Percentiles rank a stretch among this genome's conserved stretches.
Conservation (phyloP, 306 rosid genomes). For the Vigna unguiculata region DNA sequence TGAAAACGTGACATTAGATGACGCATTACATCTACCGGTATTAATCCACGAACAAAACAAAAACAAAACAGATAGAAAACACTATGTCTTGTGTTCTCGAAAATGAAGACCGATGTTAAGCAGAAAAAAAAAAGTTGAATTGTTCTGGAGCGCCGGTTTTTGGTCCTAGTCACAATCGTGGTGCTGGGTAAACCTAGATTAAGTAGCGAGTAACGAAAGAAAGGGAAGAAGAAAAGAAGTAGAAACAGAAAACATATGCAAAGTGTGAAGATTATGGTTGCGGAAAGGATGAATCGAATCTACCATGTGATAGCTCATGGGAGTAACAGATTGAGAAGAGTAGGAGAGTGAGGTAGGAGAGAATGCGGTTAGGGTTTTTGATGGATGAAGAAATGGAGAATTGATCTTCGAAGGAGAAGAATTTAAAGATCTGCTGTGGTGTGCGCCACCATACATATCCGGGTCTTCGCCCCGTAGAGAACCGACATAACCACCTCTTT, state of each 20-base stretch:
- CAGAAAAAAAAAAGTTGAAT: slow-evolving; percentile 24
- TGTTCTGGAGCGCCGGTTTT: slow-evolving; percentile 6
- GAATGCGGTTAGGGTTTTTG: slow-evolving; percentile 44
- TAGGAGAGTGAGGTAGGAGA: slow-evolving; percentile 16
- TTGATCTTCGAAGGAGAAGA: slow-evolving; percentile 25
- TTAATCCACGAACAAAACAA: background rate
- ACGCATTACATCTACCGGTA: background rate
- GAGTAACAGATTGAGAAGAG: slow-evolving; percentile 32
- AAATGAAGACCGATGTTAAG: background rate
- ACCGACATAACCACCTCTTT: slow-evolving; percentile 43
- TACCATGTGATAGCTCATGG: slow-evolving; percentile 49
- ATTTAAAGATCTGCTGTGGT: slow-evolving; percentile 17
- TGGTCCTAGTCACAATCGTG: background rate
- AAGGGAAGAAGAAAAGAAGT: background rate
- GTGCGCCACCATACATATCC: slow-evolving; percentile 42
- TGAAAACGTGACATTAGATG: background rate
- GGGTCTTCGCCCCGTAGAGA: slow-evolving; percentile 7
- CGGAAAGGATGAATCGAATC: slow-evolving; percentile 44
- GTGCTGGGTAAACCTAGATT: slow-evolving; percentile 21
- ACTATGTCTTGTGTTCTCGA: background rate
- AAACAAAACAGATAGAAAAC: background rate
- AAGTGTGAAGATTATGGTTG: background rate
- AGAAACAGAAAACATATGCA: background rate
- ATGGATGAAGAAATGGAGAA: background rate
- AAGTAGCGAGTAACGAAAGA: slow-evolving; percentile 10